These are phyloP conservation scores for Exophiala bonariae DNA, from an alignment of 2,329 filamentous ascomycete genomes.

Conservation along the genomic window DNA sequence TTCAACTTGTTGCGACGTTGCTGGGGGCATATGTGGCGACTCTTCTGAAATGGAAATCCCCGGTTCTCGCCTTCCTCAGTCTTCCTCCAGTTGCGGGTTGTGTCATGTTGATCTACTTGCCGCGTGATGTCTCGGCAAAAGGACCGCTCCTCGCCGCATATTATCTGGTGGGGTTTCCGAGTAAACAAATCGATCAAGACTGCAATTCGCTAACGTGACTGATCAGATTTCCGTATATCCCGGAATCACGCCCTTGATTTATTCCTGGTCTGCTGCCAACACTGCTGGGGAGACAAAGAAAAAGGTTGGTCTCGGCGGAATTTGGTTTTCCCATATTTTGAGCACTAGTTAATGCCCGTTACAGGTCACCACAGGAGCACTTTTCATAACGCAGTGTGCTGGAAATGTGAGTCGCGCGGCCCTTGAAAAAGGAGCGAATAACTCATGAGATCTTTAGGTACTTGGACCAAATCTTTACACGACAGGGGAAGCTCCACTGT, in stretches of 20 bases:
- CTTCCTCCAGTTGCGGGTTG: slow-evolving; percentile 59
- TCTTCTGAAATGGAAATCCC: slow-evolving; percentile 55
- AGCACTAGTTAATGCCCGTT: background rate
- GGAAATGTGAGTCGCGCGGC: slow-evolving; percentile 49
- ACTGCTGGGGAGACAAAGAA: slow-evolving; percentile 69
- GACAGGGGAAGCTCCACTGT: slow-evolving; percentile 59
- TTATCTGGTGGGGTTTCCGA: slow-evolving; percentile 43
- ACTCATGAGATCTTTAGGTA: slow-evolving; percentile 17
- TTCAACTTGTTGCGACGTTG: slow-evolving; percentile 61
- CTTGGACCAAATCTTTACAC: slow-evolving; percentile 66
- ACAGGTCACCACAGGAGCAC: slow-evolving; percentile 58
- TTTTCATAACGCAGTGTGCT: slow-evolving; percentile 65
- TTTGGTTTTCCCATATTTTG: too few species aligned
- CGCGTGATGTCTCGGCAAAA: slow-evolving; percentile 47
- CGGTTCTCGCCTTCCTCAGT: slow-evolving; percentile 55
- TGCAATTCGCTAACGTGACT: slow-evolving; percentile 10
- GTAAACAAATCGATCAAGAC: slow-evolving; percentile 19
- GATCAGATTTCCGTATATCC: slow-evolving; percentile 58
- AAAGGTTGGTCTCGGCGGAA: too few species aligned
- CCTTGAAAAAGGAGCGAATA: too few species aligned
- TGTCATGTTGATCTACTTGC: slow-evolving; percentile 53
- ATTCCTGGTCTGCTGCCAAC: slow-evolving; percentile 67
- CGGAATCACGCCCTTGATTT: slow-evolving; percentile 64
- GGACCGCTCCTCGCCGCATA: slow-evolving; percentile 58
- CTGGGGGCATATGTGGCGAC: slow-evolving; percentile 59